These are phyloP conservation scores for Quercus alba DNA, from an alignment of 306 rosid genomes.

Conservation along the genomic window DNA sequence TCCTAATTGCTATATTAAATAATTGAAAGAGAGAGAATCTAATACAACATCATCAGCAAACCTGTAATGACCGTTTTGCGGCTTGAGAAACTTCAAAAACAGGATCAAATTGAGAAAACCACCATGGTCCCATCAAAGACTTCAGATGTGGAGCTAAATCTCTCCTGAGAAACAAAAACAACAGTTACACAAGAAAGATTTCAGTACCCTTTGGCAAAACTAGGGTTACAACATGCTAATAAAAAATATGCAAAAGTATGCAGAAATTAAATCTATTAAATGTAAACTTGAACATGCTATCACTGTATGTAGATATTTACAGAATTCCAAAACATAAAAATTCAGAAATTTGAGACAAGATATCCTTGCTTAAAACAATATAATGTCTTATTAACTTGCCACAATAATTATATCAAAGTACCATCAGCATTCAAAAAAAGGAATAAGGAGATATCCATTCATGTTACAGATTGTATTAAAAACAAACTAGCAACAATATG, in stretches of 20 bases:
- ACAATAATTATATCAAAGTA: background rate
- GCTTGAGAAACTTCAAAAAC: slow-evolving; percentile 90
- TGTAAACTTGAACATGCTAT: background rate
- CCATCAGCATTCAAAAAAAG: background rate
- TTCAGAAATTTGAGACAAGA: background rate
- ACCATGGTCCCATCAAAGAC: slow-evolving; percentile 98
- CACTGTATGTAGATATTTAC: background rate
- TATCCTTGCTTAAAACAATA: background rate
- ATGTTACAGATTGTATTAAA: background rate
- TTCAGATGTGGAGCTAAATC: slow-evolving; percentile 87
- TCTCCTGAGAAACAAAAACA: slow-evolving; percentile 56
- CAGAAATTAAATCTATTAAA: background rate
- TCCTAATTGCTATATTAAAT: too few species aligned
- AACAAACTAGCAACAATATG: background rate
- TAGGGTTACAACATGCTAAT: background rate
- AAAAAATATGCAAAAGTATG: background rate
- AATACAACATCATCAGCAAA: slow-evolving; percentile 15
- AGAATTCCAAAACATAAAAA: background rate
- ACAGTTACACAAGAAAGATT: slow-evolving; percentile 24
- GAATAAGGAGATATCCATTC: background rate
- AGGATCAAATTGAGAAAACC: slow-evolving; percentile 98
- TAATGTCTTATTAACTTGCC: background rate
- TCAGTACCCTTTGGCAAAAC: slow-evolving; percentile 3
- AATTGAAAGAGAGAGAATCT: background rate
- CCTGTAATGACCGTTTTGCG: slow-evolving; percentile 94